These are phyloP conservation scores for Podospora sp. DNA, from an alignment of 495 filamentous ascomycete species.

Conservation along the genomic window DNA sequence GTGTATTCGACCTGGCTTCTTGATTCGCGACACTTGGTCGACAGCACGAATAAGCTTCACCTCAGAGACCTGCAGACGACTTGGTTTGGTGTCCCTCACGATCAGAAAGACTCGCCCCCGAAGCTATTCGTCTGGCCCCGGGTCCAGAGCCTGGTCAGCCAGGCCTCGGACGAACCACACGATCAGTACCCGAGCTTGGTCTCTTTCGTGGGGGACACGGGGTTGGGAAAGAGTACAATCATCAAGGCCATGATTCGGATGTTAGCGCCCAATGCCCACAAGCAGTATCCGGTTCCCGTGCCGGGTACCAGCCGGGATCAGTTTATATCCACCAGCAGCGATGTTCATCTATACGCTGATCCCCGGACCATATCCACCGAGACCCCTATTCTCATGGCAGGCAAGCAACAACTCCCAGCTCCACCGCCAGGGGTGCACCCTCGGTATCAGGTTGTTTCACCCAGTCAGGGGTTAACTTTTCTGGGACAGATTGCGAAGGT, in stretches of 20 bases:
- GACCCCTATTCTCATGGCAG: conserved; percentile 20
- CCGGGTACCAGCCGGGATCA: conserved; percentile 16
- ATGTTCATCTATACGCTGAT: conserved; percentile 25
- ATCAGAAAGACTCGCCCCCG: conserved; percentile 21
- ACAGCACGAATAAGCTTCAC: conserved; percentile 17
- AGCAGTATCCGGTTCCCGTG: conserved; percentile 17
- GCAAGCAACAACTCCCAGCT: background rate
- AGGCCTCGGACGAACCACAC: conserved; percentile 8
- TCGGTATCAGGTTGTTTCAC: too few species aligned
- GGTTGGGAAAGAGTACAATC: conserved; percentile 26
- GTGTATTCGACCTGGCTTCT: conserved; percentile 20
- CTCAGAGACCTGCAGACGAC: conserved; percentile 25
- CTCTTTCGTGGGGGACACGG: conserved; percentile 27
- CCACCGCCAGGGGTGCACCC: too few species aligned
- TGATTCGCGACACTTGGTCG: conserved; percentile 13
- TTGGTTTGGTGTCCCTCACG: conserved; percentile 27
- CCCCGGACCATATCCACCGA: conserved; percentile 19
- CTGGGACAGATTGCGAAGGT: conserved; percentile 19
- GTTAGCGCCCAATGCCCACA: conserved; percentile 17
- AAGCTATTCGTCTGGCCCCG: conserved; percentile 23
- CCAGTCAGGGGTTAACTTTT: background rate
- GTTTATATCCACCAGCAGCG: conserved; percentile 25
- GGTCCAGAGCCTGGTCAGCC: conserved; percentile 12
- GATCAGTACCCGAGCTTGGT: conserved; percentile 24
- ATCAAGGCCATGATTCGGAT: conserved; percentile 29